These are phyloP conservation scores for Moesziomyces sp. DNA, from an alignment of 1,284 basidiomycete species.

Conservation along the genomic window DNA sequence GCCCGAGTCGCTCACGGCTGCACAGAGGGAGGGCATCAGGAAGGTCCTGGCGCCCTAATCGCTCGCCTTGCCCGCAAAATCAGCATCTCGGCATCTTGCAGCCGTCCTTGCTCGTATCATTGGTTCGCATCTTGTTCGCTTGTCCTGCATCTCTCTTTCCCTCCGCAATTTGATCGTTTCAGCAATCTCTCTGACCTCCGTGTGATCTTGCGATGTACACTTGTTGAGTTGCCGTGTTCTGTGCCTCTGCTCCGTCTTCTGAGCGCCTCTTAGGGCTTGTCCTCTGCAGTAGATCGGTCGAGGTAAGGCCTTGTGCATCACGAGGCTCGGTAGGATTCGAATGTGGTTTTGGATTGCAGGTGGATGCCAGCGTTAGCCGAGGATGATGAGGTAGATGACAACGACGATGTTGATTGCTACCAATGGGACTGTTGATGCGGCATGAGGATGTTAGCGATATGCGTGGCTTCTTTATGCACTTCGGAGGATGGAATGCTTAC, in stretches of 20 bases:
- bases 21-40: slow-evolving; percentile 54
- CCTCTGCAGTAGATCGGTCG: too few species aligned
- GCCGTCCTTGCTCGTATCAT: neutral
- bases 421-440: slow-evolving; percentile 41
- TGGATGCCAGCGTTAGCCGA: slow-evolving; percentile 19
- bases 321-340: too few species aligned
- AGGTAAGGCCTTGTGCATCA: too few species aligned
- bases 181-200: too few species aligned
- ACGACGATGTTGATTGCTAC: slow-evolving; percentile 61
- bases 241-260: too few species aligned
- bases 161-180: too few species aligned
- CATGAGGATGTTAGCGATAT: neutral
- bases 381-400: slow-evolving; percentile 55
- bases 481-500: slow-evolving; percentile 72
- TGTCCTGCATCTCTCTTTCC: neutral
- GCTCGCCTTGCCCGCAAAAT: neutral
- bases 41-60: slow-evolving; percentile 43
- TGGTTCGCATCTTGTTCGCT: neutral
- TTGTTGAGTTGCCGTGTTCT: too few species aligned
- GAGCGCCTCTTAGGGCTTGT: too few species aligned
- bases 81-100: neutral
- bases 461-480: neutral
- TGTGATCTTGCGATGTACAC: too few species aligned
- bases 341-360: neutral
- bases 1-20: slow-evolving; percentile 53